phyloP scores from a whole-genome alignment of 352 stramenopile species.

The Globisporangium viniferum region DNA sequence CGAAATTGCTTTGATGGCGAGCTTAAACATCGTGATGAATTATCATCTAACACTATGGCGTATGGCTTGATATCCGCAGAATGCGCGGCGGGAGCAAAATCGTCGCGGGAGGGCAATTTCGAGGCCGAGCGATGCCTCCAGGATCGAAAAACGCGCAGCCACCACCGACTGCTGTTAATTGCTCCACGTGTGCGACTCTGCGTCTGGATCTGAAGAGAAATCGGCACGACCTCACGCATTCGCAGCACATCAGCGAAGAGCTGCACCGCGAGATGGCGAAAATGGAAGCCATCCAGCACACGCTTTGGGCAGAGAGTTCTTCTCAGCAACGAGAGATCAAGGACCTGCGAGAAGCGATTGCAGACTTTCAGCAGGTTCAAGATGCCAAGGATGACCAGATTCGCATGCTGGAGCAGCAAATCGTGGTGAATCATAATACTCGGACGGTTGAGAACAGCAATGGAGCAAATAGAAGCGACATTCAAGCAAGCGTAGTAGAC shows the following conservation, averaged over 20 bases:
- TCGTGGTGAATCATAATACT: slow-evolving; percentile 2
- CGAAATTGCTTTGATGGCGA: neutral
- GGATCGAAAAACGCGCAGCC: neutral
- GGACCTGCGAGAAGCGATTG: slow-evolving; percentile 18
- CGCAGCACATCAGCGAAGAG: slow-evolving; percentile 16
- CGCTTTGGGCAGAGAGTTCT: slow-evolving; percentile 28
- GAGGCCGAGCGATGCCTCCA: slow-evolving; percentile 14
- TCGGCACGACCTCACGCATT: slow-evolving; percentile 17
- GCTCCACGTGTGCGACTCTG: slow-evolving; percentile 23
- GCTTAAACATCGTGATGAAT: neutral
- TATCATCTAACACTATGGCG: too few species aligned
- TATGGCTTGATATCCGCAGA: slow-evolving; percentile 7
- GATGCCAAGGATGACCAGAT: slow-evolving; percentile 11
- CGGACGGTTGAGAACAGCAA: neutral
- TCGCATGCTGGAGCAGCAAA: slow-evolving; percentile 19
- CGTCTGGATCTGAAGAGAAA: slow-evolving; percentile 18
- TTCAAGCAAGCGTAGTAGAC: neutral
- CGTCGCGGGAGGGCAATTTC: slow-evolving; percentile 36
- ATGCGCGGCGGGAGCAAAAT: slow-evolving; percentile 38
- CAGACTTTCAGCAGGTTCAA: slow-evolving; percentile 20
- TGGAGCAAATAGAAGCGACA: neutral
- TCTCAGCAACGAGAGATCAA: slow-evolving; percentile 20
- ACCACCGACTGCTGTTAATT: neutral
- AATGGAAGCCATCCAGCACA: slow-evolving; percentile 27
- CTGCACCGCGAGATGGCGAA: slow-evolving; percentile 29